phyloP scores from a whole-genome alignment of 352 stramenopile genomes.

The Salisapilia sapeloensis region DNA sequence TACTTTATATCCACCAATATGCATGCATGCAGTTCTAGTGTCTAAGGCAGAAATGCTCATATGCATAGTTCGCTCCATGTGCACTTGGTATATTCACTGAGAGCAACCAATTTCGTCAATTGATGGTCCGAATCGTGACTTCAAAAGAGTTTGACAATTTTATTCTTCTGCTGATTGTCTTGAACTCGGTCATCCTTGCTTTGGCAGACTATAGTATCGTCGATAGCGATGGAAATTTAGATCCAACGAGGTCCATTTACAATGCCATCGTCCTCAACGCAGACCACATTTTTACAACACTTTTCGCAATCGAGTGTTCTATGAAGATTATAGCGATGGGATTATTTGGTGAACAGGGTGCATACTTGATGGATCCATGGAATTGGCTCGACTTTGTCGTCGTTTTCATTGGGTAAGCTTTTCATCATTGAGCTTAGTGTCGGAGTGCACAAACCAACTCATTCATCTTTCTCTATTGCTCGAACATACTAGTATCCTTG shows the following conservation, averaged over 20 bases:
- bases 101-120: conserved; percentile 26
- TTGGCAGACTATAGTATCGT: conserved; percentile 61
- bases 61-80: conserved; percentile 29
- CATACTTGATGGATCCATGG: conserved; percentile 79
- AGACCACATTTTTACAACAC: conserved; percentile 29
- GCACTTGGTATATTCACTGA: conserved; percentile 32
- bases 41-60: background rate
- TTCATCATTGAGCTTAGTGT: background rate
- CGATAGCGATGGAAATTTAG: conserved; percentile 16
- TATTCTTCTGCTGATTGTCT: conserved; percentile 68
- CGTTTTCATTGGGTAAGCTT: conserved; percentile 56
- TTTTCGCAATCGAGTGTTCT: conserved; percentile 78
- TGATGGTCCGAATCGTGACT: conserved; percentile 46
- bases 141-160: conserved; percentile 69
- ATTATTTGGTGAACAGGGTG: conserved; percentile 35
- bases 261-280: conserved; percentile 46
- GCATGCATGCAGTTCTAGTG: background rate
- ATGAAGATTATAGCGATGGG: conserved; percentile 85
- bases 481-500: conserved; percentile 36
- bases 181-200: conserved; percentile 71
- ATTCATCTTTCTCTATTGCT: background rate
- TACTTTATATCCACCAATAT: conserved; percentile 6
- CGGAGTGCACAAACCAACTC: background rate
- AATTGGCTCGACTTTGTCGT: conserved; percentile 86
- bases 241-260: conserved; percentile 14